Evolutionary conservation across 2,329 filamentous ascomycete genomes (phyloP).

Genomic region (Malbranchea zuffiana): DNA sequence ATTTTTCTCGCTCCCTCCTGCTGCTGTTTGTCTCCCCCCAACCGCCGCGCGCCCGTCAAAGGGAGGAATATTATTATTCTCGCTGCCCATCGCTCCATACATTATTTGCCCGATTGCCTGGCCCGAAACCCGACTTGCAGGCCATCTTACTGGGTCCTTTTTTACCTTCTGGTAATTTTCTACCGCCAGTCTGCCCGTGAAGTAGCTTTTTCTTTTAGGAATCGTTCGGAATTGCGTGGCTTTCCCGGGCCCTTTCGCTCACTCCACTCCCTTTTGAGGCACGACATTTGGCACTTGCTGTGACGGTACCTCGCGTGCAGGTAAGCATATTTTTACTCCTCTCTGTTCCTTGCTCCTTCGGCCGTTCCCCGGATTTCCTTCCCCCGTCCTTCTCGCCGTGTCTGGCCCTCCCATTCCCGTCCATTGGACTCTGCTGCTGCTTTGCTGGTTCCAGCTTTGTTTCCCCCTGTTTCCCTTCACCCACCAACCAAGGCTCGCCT

Average conservation of each 20-base stretch:
- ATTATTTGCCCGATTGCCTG: constrained; percentile 8
- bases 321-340: constrained; percentile 7
- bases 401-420: constrained; percentile 8
- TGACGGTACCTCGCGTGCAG: constrained; percentile 9
- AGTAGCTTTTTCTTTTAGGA: constrained; percentile 8
- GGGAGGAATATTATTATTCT: constrained; percentile 5
- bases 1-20: neutral
- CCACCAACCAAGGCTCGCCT: neutral
- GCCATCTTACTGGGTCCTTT: constrained; percentile 4
- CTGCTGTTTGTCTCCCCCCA: neutral
- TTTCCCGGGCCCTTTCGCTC: constrained; percentile 10
- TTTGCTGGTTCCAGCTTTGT: constrained; percentile 7
- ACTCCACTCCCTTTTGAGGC: constrained; percentile 10
- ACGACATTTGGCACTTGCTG: constrained; percentile 10
- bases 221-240: constrained; percentile 7
- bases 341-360: neutral
- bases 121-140: constrained; percentile 10
- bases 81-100: constrained; percentile 7
- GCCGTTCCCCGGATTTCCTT: constrained; percentile 6
- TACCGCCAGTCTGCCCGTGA: neutral
- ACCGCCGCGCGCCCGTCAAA: neutral
- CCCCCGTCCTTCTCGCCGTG: neutral
- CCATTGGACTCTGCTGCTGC: constrained; percentile 8
- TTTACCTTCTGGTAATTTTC: constrained; percentile 8
- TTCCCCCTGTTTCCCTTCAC: neutral